Evolutionary conservation across 2,329 filamentous ascomycete species (phyloP).

Genomic region (Xylariaceae sp.): DNA sequence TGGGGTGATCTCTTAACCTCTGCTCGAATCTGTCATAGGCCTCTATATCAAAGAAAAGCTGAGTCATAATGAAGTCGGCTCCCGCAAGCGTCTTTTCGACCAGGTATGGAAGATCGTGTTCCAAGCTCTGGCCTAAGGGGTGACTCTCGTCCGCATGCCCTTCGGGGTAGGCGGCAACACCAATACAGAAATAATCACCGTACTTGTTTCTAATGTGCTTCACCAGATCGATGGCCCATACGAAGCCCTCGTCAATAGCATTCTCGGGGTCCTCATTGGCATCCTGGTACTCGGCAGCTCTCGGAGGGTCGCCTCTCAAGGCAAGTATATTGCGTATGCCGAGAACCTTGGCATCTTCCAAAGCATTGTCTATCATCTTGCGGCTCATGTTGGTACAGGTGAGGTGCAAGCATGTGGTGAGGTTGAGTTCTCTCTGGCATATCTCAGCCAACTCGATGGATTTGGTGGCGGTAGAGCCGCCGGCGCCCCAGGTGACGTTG

Average conservation of each 20-base stretch:
- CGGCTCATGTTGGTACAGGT: conserved; percentile 98
- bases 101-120: conserved; percentile 81
- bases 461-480: conserved; percentile 85
- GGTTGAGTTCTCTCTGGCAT: conserved; percentile 83
- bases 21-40: conserved; percentile 79
- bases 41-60: conserved; percentile 88
- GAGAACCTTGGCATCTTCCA: conserved; percentile 84
- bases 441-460: conserved; percentile 92
- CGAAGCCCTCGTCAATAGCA: conserved; percentile 71
- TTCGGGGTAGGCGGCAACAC: conserved; percentile 91
- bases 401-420: conserved; percentile 92
- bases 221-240: conserved; percentile 84
- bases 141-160: conserved; percentile 89
- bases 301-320: conserved; percentile 82
- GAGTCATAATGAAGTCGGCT: conserved; percentile 97
- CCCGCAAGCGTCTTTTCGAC: conserved; percentile 88
- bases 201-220: conserved; percentile 80
- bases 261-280: conserved; percentile 54
- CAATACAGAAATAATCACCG: conserved; percentile 93
- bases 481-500: conserved; percentile 96
- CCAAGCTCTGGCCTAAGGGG: conserved; percentile 63
- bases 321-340: conserved; percentile 94
- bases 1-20: conserved; percentile 72
- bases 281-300: conserved; percentile 80
- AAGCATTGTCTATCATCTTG: conserved; percentile 75